Evolutionary conservation across 75 land plant species (phyloP).

Genomic region (Sequoiadendron giganteum): DNA sequence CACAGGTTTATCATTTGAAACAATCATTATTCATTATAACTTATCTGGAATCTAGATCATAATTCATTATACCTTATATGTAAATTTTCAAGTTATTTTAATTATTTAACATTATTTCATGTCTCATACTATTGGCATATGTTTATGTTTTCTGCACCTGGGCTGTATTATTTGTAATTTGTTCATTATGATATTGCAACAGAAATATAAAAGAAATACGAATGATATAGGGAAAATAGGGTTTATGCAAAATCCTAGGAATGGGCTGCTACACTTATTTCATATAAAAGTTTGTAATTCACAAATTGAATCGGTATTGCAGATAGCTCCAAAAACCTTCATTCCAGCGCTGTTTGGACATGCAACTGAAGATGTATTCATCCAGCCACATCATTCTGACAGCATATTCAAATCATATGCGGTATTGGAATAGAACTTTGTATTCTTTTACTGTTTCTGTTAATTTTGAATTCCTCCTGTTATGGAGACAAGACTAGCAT

Average conservation of each 20-base stretch:
- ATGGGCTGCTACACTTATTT: neutral
- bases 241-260: neutral
- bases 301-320: conserved; percentile 6
- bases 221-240: neutral
- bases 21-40: neutral
- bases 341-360: conserved; percentile 89
- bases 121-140: neutral
- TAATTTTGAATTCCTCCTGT: neutral
- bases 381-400: conserved; percentile 78
- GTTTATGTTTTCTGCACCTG: neutral
- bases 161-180: neutral
- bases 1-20: conserved; percentile 47
- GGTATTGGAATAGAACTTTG: conserved; percentile 28
- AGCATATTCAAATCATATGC: conserved; percentile 58
- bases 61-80: neutral
- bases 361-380: conserved; percentile 70
- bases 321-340: conserved; percentile 78
- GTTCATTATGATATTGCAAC: neutral
- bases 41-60: neutral
- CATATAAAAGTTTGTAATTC: neutral
- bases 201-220: neutral
- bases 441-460: neutral
- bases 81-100: neutral
- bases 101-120: neutral
- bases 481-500: neutral